Evolutionary conservation across 345 rosid species (phyloP), one percentile per base, ranked within the genome.

Genomic region (Sisymbrium altissimum): DNA sequence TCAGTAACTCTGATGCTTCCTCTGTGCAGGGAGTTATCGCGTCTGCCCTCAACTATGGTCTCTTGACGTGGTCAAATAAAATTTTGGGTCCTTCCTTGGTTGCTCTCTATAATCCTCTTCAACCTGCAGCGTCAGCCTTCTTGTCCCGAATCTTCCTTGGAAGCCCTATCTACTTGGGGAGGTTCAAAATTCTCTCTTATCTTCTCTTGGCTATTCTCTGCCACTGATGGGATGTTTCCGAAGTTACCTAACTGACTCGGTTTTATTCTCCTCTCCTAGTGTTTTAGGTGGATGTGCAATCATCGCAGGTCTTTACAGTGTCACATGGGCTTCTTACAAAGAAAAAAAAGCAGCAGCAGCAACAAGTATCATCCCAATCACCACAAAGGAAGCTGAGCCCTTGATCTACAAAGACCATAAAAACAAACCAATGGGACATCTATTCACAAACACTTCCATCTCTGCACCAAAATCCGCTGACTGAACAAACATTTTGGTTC

Each of bases 51-150:
- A 92, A 90, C 80, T 95, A 95, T 78, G 99, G 98, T 78, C 86
- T 95, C 29, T 69, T 95, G 66, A 92, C 99, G 2, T 95, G 99
- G 99, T 95, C 94, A 46, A 95, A 95, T 80, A 95, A 95, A 83
- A 90, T 92, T 73, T 76, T 95, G 74, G 99, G 98, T 27, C 98
- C 99, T 48, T 79, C 99, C 71, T 81, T 95, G 84, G 99, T 95
- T 64, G 92, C 99, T 68, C 91, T 95, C 7, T 95, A 95, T 80
- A 85, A 88, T 69, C 99, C 99, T 62, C 97, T 95, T 81, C 98
- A 95, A 80, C 98, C 98, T 62, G 97, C 91, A 27, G 87, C 96
- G 10, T 92, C 99, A 55, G 87, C 98, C 27, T 79, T 90, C 44
- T 83, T 95, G 61, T 92, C 99, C 10, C 85, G 84, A 83, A 63